phyloP scores from a whole-genome alignment of 106 monocot genomes.

The Acorus calamus region DNA sequence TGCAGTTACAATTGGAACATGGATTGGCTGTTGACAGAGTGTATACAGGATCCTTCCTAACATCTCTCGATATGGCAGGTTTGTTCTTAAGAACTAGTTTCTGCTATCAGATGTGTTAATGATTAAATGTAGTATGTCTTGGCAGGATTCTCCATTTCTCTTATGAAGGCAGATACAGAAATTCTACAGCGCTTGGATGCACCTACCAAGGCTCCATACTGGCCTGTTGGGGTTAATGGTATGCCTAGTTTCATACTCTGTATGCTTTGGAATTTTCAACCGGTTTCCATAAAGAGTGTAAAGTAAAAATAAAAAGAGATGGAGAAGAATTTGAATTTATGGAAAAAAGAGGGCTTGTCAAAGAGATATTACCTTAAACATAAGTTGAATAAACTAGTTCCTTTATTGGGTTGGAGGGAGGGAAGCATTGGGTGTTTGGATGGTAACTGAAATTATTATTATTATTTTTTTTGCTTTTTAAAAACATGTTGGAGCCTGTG shows the following conservation, averaged over 20 bases:
- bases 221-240: constrained; percentile 93
- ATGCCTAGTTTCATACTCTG: neutral
- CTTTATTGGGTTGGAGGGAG: neutral
- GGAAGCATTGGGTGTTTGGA: too few relatives aligned
- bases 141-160: constrained; percentile 81
- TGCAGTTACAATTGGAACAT: constrained; percentile 79
- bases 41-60: constrained; percentile 93
- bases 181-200: constrained; percentile 82
- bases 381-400: too few relatives aligned
- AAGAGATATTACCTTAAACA: neutral
- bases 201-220: constrained; percentile 76
- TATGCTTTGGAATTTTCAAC: too few relatives aligned
- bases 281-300: too few relatives aligned
- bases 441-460: too few relatives aligned
- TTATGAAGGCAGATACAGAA: constrained; percentile 71
- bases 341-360: too few relatives aligned
- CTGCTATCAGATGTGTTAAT: neutral
- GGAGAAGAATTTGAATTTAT: too few relatives aligned
- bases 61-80: constrained; percentile 99
- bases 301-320: neutral
- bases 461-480: neutral
- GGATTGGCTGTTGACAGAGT: constrained; percentile 96
- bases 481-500: neutral
- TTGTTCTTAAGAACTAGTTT: constrained; percentile 10
- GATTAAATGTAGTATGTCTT: constrained; percentile 9